Conservation (phyloP, 2,329 filamentous ascomycete species). For the Chrysoporthe deuterocubensis region DNA sequence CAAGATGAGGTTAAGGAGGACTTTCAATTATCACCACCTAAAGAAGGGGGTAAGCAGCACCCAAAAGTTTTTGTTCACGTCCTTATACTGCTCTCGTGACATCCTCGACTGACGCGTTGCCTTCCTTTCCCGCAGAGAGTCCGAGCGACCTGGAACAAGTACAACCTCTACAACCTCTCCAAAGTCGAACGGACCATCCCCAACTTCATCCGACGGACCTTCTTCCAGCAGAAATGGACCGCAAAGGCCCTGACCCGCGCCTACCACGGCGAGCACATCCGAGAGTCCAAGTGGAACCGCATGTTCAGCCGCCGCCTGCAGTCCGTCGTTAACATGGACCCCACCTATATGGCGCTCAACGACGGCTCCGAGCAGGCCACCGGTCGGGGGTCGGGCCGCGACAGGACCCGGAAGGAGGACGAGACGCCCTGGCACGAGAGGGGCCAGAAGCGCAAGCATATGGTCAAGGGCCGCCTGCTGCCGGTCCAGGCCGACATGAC, state of each 20-base stretch:
- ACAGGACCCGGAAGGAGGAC: constrained; percentile 33
- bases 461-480: constrained; percentile 19
- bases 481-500: constrained; percentile 14
- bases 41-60: constrained; percentile 62
- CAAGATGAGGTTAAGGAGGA: constrained; percentile 57
- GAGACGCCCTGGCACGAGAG: constrained; percentile 27
- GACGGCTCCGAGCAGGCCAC: constrained; percentile 85
- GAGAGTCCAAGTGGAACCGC: constrained; percentile 90
- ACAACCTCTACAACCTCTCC: constrained; percentile 89
- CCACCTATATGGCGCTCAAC: constrained; percentile 74
- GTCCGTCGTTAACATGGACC: constrained; percentile 84
- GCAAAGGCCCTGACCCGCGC: constrained; percentile 82
- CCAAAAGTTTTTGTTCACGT: constrained; percentile 4
- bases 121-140: constrained; percentile 67
- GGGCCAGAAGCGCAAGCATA: constrained; percentile 32
- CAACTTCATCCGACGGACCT: constrained; percentile 59
- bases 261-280: constrained; percentile 95
- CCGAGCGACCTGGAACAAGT: constrained; percentile 96
- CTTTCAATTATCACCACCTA: constrained; percentile 69
- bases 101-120: constrained; percentile 7
- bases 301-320: constrained; percentile 85
- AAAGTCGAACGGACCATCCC: constrained; percentile 26
- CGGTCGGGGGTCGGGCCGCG: constrained; percentile 78
- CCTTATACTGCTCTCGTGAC: constrained; percentile 19
- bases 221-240: constrained; percentile 98